These are phyloP conservation scores for Omphalotus olearius DNA, from an alignment of 1,284 basidiomycete genomes.

Conservation along the genomic window DNA sequence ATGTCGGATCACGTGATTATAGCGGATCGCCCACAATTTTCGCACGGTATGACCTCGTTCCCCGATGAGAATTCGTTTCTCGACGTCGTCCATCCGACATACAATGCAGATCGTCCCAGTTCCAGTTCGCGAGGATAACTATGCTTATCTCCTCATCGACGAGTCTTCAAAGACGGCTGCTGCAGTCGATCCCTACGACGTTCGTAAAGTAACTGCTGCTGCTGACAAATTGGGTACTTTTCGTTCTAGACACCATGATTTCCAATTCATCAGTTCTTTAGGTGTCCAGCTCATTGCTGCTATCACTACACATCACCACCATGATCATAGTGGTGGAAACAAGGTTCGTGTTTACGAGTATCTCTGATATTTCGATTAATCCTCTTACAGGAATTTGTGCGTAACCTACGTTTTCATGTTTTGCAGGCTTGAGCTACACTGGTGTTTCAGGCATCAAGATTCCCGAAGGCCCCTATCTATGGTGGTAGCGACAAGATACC, in stretches of 20 bases:
- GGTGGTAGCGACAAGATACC: slow-evolving; percentile 77
- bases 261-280: neutral
- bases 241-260: neutral
- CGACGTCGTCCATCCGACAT: slow-evolving; percentile 4
- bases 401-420: slow-evolving; percentile 22
- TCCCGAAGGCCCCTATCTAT: slow-evolving; percentile 72
- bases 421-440: neutral
- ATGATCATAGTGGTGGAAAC: slow-evolving; percentile 62
- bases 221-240: slow-evolving; percentile 51
- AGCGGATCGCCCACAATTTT: neutral
- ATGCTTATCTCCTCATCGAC: slow-evolving; percentile 85
- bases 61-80: neutral
- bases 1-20: neutral
- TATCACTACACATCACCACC: slow-evolving; percentile 87
- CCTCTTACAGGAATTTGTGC: slow-evolving; percentile 46
- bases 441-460: slow-evolving; percentile 46
- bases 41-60: slow-evolving; percentile 1
- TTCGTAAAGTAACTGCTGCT: slow-evolving; percentile 65
- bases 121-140: slow-evolving; percentile 81
- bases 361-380: slow-evolving; percentile 2
- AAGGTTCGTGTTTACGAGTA: slow-evolving; percentile 25
- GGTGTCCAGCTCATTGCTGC: slow-evolving; percentile 71
- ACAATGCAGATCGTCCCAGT: slow-evolving; percentile 73
- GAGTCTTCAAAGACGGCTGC: slow-evolving; percentile 67
- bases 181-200: slow-evolving; percentile 81